Percentiles rank a stretch among this genome's conserved stretches.
phyloP scores from a whole-genome alignment of 164 flowering plant species.

The Piper betle region DNA sequence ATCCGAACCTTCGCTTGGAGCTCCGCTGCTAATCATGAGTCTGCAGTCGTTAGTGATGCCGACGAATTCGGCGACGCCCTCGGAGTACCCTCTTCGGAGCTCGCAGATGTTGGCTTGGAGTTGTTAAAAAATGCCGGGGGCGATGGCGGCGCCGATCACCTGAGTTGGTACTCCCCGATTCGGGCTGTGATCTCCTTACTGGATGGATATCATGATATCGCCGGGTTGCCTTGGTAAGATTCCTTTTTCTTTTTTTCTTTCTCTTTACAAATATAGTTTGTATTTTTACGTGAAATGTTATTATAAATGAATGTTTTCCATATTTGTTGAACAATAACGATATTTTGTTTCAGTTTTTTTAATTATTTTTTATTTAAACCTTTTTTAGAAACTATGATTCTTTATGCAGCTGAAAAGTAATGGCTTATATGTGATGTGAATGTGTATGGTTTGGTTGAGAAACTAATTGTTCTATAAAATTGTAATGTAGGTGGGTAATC shows the following conservation, averaged over 20 bases:
- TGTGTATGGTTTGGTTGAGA: not conserved
- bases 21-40: constrained; percentile 2
- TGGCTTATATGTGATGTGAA: not conserved
- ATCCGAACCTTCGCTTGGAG: constrained; percentile 11
- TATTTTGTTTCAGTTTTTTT: not conserved
- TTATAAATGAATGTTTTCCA: not conserved
- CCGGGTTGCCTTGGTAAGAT: constrained; percentile 74
- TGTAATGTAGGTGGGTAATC: constrained; percentile 55
- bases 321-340: not conserved
- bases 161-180: constrained; percentile 30
- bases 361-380: too few relatives aligned
- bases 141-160: constrained; percentile 12
- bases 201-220: constrained; percentile 55
- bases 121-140: constrained; percentile 8
- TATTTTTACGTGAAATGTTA: not conserved
- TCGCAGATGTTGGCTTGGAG: constrained; percentile 8
- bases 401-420: not conserved
- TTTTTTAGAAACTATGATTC: too few relatives aligned
- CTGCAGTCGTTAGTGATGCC: not conserved
- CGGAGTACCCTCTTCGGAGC: too few relatives aligned
- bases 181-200: constrained; percentile 35
- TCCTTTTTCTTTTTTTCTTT: not conserved
- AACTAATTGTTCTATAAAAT: constrained; percentile 6
- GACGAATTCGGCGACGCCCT: not conserved
- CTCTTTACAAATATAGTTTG: not conserved